Evolutionary conservation across 192 early-diverging fungal genomes (phyloP), one percentile per base, ranked within the genome.

Genomic region (Gorgonomyces haynaldii): DNA sequence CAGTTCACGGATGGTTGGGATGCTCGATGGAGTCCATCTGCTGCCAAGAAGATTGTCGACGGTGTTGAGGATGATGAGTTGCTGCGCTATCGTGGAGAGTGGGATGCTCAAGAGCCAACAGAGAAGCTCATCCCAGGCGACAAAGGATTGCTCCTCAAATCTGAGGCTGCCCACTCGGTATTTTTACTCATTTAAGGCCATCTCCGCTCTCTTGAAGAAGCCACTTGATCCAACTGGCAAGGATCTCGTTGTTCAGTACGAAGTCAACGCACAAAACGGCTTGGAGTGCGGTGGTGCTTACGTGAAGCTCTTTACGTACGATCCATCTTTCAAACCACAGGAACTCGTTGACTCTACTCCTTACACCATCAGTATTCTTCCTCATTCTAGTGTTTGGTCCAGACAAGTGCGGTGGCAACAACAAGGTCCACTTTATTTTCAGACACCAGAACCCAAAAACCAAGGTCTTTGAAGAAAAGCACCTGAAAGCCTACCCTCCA

Each of bases 351-450:
- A 90, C 64, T 77, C 82, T 44, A 83, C 89, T 25, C 89, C 89
- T 2, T 95, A 90, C 67, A 82, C 81, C 39, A 82, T 81, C 69
- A 82, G 68, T 70, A 52, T 24, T 53, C 48, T 46, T 12, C 3
- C 22, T 25, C 36, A 43, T 50, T 23, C 40, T 78, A 67, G 87
- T 94, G 90, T 94, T 94, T 66, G 91, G 91, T 27, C 95, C 95
- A 27, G 95, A 98, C 65, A 83, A 87, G 46, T 98, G 95, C 67
- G 95, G 91, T 29, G 48, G 74, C 36, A 83, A 80, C 62, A 86
- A 84, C 72, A 91, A 89, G 52, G 76, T 94, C 21, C 91, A 94
- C 64, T 81, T 94, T 37, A 94, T 94, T 57, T 88, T 87, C 76
- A 72, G 86, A 20, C 89, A 94, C 75, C 75, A 79, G 65, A 90